These are phyloP conservation scores for Vicia sativa DNA, from an alignment of 306 rosid species.

Conservation along the genomic window DNA sequence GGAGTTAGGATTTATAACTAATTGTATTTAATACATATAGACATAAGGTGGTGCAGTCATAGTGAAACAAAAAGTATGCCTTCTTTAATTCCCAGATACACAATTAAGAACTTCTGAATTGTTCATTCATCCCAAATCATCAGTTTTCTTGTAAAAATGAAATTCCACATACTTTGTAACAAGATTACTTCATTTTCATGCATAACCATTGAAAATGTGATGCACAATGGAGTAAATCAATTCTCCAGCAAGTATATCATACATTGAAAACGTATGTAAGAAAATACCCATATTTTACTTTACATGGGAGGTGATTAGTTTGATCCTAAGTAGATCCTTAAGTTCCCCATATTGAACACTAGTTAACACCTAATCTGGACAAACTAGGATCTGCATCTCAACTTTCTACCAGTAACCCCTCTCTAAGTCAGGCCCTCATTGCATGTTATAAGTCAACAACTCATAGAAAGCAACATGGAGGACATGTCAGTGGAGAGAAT, in stretches of 20 bases:
- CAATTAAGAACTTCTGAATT: neutral
- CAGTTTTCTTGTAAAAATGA: neutral
- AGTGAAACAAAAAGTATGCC: neutral
- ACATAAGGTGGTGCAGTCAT: neutral
- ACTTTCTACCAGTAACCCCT: neutral
- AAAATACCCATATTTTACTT: neutral
- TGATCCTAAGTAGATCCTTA: neutral
- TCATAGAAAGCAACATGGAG: slow-evolving; percentile 15
- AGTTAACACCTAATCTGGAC: neutral
- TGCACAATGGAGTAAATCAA: neutral
- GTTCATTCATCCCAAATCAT: neutral
- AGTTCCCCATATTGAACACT: neutral
- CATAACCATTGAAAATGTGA: slow-evolving; percentile 4
- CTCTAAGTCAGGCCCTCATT: neutral
- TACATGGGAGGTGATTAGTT: neutral
- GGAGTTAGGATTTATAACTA: slow-evolving; percentile 28
- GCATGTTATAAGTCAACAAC: neutral
- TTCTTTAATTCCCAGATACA: neutral
- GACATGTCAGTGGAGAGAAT: neutral
- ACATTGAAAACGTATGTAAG: slow-evolving; percentile 2
- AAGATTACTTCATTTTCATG: neutral
- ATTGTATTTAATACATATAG: slow-evolving; percentile 15
- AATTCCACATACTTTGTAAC: neutral
- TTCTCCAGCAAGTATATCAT: neutral
- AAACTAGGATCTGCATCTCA: neutral